Percentiles rank a stretch among this genome's conserved stretches.
Conservation (phyloP, 2,329 filamentous ascomycete species). For the Cadophora malorum region DNA sequence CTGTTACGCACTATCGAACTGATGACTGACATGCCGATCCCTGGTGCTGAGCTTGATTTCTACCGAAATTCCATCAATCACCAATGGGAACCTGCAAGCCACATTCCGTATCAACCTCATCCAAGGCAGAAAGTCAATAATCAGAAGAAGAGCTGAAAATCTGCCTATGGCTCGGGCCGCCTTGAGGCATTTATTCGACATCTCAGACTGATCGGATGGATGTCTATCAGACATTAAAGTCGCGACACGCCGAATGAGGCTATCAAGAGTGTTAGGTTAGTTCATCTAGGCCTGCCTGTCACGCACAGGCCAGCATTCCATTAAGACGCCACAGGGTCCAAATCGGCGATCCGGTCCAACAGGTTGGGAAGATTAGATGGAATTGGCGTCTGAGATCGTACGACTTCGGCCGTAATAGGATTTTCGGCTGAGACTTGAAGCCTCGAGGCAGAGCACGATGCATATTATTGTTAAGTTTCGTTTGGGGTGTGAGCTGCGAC, state of each 20-base stretch:
- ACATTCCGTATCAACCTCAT: not conserved
- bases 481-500: not conserved
- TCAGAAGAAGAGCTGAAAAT: conserved; percentile 9
- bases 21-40: conserved; percentile 9
- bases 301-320: conserved; percentile 7
- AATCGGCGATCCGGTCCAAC: conserved; percentile 12
- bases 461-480: not conserved
- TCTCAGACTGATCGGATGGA: not conserved
- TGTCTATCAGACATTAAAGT: not conserved
- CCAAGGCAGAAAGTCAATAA: conserved; percentile 1
- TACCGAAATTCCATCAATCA: not conserved
- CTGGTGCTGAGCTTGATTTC: not conserved
- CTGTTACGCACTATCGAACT: conserved; percentile 8
- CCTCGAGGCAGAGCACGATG: not conserved
- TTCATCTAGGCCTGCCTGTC: not conserved
- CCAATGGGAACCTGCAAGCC: conserved; percentile 1
- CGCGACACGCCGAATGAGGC: not conserved
- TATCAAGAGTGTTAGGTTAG: not conserved
- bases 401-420: not conserved
- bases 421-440: conserved; percentile 10
- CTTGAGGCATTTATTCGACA: not conserved
- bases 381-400: not conserved
- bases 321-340: not conserved
- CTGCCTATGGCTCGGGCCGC: conserved; percentile 6
- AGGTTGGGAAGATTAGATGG: not conserved